Base-by-base conservation (phyloP, 495 filamentous ascomycete species). In the Hypoxylon lenormandii region DNA sequence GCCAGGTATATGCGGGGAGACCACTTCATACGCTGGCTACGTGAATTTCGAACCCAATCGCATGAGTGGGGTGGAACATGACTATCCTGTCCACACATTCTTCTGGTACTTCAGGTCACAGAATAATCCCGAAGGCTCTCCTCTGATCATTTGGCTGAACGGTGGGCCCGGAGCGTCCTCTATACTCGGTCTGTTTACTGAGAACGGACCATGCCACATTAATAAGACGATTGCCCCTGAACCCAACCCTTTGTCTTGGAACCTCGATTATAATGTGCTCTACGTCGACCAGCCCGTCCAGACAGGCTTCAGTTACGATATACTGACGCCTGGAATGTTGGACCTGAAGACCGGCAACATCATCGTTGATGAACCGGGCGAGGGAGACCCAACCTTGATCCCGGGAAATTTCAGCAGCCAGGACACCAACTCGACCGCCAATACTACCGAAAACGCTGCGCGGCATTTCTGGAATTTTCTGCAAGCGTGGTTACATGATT, bases 101-200 rank as follows among this genome's bases (percentile, higher is more conserved):
- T 92, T 92, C 77, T 92, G 90, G 90, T 92, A 90, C 73, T 85
- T 92, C 66, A 86, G 87, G 72, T 84, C 88, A 0, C 80, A 86
- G 33, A 82, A 86, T 21, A 80, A 86, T 48, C 80, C 85, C 50
- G 76, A 81, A 11, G 82, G 84, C 30, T 85, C 83, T 23, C 85
- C 84, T 4, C 77, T 90, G n/a, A 82, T 87, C 10, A 83, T 91
- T 67, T 91, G 86, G 86, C 76, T 90, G 57, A 85, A 86, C 71
- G 87, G 87, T 54, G 88, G 88, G 10, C 87, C 88, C n/a, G 88
- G 80, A 56, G 82, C 87, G 13, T 75, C 76, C 58, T 89, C 86
- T 4, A 77, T 88, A 71, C 84, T 89, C 60, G 88, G 85, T 0
- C 70, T 90, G 33, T 87, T 91, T 58, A 76, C 74, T 5, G 86